A percentile compares a stretch with the other conserved stretches of the same genome.
Evolutionary conservation across 2,329 filamentous ascomycete species (phyloP).

Genomic region (Cylindrodendrum hubeiense): DNA sequence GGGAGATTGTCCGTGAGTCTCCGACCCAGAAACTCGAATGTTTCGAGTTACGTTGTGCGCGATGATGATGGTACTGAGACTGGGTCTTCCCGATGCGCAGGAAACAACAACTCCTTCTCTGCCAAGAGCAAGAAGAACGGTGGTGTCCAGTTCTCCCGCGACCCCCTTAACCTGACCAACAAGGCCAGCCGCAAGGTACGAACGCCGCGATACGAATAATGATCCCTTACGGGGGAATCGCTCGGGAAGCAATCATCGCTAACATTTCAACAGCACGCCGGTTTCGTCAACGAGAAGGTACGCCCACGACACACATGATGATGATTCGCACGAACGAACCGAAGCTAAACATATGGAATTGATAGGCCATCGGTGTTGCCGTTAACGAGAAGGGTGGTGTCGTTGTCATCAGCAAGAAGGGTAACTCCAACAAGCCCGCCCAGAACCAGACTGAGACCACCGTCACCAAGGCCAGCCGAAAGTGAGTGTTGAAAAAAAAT

Average conservation of each 20-base stretch:
- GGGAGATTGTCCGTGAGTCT: conserved; percentile 95
- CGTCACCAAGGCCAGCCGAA: conserved; percentile 83
- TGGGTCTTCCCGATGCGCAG: conserved; percentile 59
- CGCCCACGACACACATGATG: conserved; percentile 32
- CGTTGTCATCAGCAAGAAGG: conserved; percentile 87
- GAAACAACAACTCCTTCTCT: conserved; percentile 89
- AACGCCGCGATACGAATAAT: neutral
- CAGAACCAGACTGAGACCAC: conserved; percentile 73
- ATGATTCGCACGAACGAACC: conserved; percentile 29
- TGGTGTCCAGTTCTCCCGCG: conserved; percentile 90
- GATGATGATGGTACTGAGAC: conserved; percentile 38
- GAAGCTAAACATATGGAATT: conserved; percentile 41
- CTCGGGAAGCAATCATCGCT: conserved; percentile 42
- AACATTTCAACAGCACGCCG: conserved; percentile 76
- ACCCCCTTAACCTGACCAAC: conserved; percentile 95
- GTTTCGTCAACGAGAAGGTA: conserved; percentile 96
- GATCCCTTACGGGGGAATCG: neutral
- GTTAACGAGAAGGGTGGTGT: conserved; percentile 83
- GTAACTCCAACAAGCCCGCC: conserved; percentile 79
- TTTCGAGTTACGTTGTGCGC: conserved; percentile 26
- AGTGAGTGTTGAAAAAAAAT: conserved; percentile 56
- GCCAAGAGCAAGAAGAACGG: conserved; percentile 87
- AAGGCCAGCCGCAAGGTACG: conserved; percentile 89
- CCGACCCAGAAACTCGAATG: conserved; percentile 10
- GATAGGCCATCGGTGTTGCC: conserved; percentile 84